Conservation (phyloP, 768 basidiomycete species). For the Auriscalpium microsporum region DNA sequence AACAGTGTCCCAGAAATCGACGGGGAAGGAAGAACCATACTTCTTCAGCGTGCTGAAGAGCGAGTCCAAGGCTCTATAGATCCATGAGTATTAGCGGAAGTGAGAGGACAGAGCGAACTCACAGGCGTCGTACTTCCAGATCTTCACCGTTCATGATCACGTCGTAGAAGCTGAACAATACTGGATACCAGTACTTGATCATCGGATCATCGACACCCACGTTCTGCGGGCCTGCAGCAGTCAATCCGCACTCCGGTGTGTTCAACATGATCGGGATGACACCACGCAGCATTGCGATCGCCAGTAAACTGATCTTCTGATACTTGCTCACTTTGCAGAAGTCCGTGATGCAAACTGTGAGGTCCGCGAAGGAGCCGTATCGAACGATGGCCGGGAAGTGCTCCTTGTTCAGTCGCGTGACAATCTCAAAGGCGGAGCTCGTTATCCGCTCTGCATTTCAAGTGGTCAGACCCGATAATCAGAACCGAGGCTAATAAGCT, state of each 20-base stretch:
- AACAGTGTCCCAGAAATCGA: constrained; percentile 97
- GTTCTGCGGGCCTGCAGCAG: constrained; percentile 25
- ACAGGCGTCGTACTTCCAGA: constrained; percentile 94
- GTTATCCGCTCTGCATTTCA: constrained; percentile 68
- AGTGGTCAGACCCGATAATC: constrained; percentile 2
- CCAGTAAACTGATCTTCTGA: constrained; percentile 93
- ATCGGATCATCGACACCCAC: constrained; percentile 66
- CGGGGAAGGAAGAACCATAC: constrained; percentile 75
- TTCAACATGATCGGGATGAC: constrained; percentile 88
- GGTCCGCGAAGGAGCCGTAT: constrained; percentile 90
- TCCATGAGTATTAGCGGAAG: neutral
- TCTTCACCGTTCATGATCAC: constrained; percentile 99
- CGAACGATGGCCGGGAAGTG: constrained; percentile 88
- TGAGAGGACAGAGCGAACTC: constrained; percentile 26
- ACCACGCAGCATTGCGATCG: constrained; percentile 93
- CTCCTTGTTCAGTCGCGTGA: constrained; percentile 81
- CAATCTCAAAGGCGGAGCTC: constrained; percentile 92
- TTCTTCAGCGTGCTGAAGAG: constrained; percentile 90
- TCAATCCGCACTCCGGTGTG: constrained; percentile 57
- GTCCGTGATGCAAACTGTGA: constrained; percentile 96
- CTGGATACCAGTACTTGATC: constrained; percentile 96
- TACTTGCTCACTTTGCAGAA: constrained; percentile 99
- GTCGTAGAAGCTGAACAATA: constrained; percentile 96
- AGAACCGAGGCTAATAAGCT: constrained; percentile 13
- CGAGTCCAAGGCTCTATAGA: constrained; percentile 77